These are phyloP conservation scores for Oldenlandia corymbosa DNA, from an alignment of 257 asterid species.

Conservation along the genomic window DNA sequence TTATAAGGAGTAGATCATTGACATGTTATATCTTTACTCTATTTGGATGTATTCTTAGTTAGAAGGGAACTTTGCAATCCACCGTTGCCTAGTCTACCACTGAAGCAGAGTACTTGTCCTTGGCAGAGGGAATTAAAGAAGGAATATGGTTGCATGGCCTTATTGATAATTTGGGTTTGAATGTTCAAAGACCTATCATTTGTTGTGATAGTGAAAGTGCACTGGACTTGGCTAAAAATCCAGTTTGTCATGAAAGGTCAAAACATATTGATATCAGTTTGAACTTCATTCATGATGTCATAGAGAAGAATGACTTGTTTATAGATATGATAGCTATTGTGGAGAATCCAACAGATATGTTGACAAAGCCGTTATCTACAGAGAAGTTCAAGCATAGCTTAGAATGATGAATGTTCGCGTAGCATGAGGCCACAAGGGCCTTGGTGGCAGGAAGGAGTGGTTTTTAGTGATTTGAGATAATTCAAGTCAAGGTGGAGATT, in stretches of 20 bases:
- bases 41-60: background rate
- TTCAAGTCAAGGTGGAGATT: too few species aligned
- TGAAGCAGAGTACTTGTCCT: background rate
- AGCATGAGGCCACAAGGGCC: background rate
- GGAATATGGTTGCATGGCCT: background rate
- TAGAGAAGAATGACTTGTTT: background rate
- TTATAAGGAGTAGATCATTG: background rate
- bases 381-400: background rate
- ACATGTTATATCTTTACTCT: background rate
- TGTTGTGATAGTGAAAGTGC: background rate
- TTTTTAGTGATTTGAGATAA: too few species aligned
- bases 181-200: background rate
- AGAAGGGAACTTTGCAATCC: background rate
- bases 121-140: background rate
- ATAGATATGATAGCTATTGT: background rate
- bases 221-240: background rate
- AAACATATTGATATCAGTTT: too few species aligned
- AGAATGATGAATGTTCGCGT: background rate
- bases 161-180: background rate
- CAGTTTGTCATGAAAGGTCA: too few species aligned
- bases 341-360: background rate
- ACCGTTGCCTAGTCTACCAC: background rate
- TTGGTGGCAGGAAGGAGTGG: too few species aligned
- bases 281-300: background rate
- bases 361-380: background rate